phyloP scores from a whole-genome alignment of 177 flowering plant species.

The Tripterygium wilfordii region DNA sequence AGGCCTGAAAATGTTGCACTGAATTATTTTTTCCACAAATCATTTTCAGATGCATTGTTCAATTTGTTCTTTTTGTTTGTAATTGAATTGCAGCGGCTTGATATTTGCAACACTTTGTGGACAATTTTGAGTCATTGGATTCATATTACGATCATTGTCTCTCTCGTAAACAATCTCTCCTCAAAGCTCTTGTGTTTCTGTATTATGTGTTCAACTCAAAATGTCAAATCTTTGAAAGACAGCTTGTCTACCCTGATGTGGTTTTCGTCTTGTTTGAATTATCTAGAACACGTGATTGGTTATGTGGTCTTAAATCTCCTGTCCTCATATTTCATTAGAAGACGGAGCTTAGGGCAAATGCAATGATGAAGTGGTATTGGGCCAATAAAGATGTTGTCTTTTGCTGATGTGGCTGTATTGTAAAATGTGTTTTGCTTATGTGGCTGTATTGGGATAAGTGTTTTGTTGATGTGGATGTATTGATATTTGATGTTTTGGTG shows the following conservation, averaged over 20 bases:
- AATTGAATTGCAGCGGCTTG: background rate
- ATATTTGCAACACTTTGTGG: too few species aligned
- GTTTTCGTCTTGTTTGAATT: background rate
- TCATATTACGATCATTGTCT: too few species aligned
- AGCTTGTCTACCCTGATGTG: background rate
- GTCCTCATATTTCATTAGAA: background rate
- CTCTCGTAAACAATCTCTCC: too few species aligned
- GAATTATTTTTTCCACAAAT: background rate
- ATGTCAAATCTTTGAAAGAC: background rate
- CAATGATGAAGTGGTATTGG: too few species aligned
- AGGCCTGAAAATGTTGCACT: background rate
- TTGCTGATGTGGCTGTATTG: too few species aligned
- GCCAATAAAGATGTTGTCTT: too few species aligned
- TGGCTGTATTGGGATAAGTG: too few species aligned
- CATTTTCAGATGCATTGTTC: background rate
- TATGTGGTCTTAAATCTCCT: background rate
- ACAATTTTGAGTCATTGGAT: too few species aligned
- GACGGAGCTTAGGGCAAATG: conserved; percentile 30
- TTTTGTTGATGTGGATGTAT: too few species aligned
- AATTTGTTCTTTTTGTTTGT: background rate
- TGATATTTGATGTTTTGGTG: too few species aligned
- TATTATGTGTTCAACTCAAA: background rate
- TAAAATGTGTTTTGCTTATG: too few species aligned
- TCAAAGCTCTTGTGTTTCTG: too few species aligned
- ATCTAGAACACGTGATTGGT: conserved; percentile 28